phyloP scores from a whole-genome alignment of 352 stramenopile species.

The Globisporangium acanthophoron region DNA sequence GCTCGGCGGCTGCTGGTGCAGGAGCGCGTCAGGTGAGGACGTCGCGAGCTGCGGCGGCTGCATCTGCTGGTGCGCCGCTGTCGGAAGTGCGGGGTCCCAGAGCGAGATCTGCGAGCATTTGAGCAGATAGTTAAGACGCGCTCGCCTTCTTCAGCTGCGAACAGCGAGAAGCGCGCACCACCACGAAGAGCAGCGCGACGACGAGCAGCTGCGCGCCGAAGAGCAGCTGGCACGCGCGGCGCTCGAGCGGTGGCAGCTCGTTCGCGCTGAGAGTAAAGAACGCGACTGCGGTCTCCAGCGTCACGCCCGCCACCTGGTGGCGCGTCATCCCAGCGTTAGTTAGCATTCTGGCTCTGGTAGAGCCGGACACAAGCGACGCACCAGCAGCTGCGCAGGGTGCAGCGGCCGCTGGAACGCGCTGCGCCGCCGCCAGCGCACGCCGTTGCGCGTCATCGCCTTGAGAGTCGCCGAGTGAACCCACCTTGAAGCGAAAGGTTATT shows the following conservation, averaged over 20 bases:
- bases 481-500: neutral
- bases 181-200: constrained; percentile 14
- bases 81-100: constrained; percentile 34
- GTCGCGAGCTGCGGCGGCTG: neutral
- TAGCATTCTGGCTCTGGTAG: too few relatives aligned
- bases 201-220: constrained; percentile 39
- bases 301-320: constrained; percentile 30
- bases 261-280: constrained; percentile 43
- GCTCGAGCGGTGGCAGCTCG: constrained; percentile 37
- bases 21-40: neutral
- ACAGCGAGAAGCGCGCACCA: constrained; percentile 18
- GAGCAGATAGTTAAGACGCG: neutral
- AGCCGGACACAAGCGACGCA: constrained; percentile 9
- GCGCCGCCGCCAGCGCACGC: constrained; percentile 15
- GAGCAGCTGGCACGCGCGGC: constrained; percentile 27
- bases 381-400: constrained; percentile 30
- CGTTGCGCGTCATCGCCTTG: neutral
- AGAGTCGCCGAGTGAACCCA: neutral
- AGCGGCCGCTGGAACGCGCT: constrained; percentile 45
- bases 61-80: constrained; percentile 11
- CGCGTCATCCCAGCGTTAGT: neutral
- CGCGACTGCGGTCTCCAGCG: constrained; percentile 26
- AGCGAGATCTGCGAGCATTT: constrained; percentile 43
- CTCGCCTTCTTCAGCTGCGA: constrained; percentile 8
- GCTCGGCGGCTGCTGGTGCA: constrained; percentile 4